Conservation (phyloP, 1,284 basidiomycete genomes). For the Clitocybe nebularis region DNA sequence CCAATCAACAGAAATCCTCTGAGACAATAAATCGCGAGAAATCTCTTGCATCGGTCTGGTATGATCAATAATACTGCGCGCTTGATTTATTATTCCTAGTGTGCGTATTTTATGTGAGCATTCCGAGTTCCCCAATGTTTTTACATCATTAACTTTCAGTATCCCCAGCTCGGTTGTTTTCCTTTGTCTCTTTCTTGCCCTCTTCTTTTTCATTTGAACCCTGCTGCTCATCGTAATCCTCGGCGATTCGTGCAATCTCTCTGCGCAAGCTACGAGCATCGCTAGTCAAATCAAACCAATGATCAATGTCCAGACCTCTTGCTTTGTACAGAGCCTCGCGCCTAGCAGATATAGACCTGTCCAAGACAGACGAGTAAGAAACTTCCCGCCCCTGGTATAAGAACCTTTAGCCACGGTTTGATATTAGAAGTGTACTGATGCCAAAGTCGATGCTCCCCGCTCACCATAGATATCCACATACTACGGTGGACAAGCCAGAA, state of each 20-base stretch:
- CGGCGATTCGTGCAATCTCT: conserved; percentile 57
- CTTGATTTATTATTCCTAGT: too few species aligned
- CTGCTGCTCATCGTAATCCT: conserved; percentile 55
- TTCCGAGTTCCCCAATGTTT: too few species aligned
- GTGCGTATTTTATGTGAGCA: too few species aligned
- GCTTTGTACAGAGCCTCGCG: conserved; percentile 54
- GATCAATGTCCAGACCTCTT: conserved; percentile 60
- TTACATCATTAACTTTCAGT: too few species aligned
- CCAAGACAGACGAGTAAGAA: conserved; percentile 61
- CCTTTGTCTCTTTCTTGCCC: conserved; percentile 10
- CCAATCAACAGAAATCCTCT: too few species aligned
- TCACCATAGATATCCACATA: conserved; percentile 58
- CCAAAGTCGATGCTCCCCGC: conserved; percentile 12
- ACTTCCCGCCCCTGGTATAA: conserved; percentile 67
- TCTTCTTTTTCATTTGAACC: conserved; percentile 19
- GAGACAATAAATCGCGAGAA: too few species aligned
- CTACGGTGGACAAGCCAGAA: conserved; percentile 56
- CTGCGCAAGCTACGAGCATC: conserved; percentile 47
- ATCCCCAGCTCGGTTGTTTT: conserved; percentile 1
- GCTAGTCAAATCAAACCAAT: conserved; percentile 51
- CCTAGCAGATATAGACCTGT: conserved; percentile 51
- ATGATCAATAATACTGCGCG: too few species aligned
- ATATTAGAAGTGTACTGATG: neutral
- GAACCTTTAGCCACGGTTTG: conserved; percentile 33
- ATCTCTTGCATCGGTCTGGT: too few species aligned